These are phyloP conservation scores for Pyricularia sp. DNA, from an alignment of 2,329 filamentous ascomycete genomes.

Conservation along the genomic window DNA sequence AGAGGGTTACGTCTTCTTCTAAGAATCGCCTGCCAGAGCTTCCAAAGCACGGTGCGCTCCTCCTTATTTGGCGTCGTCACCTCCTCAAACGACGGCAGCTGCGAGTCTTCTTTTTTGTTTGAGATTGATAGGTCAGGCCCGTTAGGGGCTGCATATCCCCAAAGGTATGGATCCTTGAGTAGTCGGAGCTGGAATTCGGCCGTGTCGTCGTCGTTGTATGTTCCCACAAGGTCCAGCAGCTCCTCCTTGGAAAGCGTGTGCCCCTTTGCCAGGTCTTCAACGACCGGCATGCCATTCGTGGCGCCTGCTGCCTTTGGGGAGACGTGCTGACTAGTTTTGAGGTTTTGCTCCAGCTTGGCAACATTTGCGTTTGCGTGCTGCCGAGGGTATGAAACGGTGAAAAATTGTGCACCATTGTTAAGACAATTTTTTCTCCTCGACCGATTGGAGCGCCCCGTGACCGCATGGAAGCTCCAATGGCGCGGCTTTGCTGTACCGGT, in stretches of 20 bases:
- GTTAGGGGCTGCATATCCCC: conserved; percentile 38
- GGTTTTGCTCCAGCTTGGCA: background rate
- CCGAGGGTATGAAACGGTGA: background rate
- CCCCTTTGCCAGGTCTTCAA: background rate
- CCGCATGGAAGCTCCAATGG: background rate
- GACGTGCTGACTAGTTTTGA: background rate
- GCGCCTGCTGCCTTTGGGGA: background rate
- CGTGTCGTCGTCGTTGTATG: conserved; percentile 30
- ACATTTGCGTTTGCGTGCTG: background rate
- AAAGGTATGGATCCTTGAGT: conserved; percentile 38
- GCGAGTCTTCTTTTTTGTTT: conserved; percentile 32
- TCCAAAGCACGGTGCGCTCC: conserved; percentile 21
- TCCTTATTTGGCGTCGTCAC: conserved; percentile 21
- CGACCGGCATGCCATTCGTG: too few species aligned
- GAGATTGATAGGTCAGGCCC: conserved; percentile 36
- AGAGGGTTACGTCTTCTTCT: conserved; percentile 16
- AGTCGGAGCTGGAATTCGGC: conserved; percentile 41
- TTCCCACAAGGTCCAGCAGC: conserved; percentile 39
- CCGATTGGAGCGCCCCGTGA: background rate
- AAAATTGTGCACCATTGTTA: background rate
- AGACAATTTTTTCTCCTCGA: background rate
- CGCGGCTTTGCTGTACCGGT: background rate
- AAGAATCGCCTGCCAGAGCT: conserved; percentile 18
- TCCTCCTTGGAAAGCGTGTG: conserved; percentile 21
- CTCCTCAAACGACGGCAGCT: conserved; percentile 30